Base-by-base conservation (phyloP, 2,329 filamentous ascomycete species). In the Nothophoma quercina region DNA sequence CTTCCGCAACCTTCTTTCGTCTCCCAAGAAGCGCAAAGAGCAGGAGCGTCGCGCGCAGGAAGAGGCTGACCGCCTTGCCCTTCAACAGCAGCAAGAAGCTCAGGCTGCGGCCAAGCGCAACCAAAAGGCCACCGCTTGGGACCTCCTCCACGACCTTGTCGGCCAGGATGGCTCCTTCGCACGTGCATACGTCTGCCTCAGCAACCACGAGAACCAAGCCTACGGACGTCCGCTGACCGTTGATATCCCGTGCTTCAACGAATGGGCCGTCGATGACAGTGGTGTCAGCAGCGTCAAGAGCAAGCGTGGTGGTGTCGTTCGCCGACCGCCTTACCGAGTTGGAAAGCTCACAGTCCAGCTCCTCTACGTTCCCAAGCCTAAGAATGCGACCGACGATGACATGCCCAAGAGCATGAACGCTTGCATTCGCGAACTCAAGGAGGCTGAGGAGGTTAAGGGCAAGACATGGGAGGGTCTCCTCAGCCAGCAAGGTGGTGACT, bases 391-490 rank as follows among this genome's bases (percentile, higher is more conserved):
- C 41, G 95, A 98, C 60, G 93, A 97, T 13, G 93, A 98, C 63
- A 97, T 99, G 91, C 95, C 95, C 47, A 98, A 98, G 86, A 97
- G 93, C 79, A 96, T 99, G 93, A 96, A 95, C 75, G 90, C 91
- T 34, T 96, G 92, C 74, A 89, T 98, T 64, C 85, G 95, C 15
- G 95, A 98, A 78, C 87, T 99, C 77, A 91, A 89, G 75, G 91
- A 93, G 44, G 92, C 93, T 2, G 92, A 96, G 72, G 89, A 90
- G 72, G 83, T 90, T 56, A 84, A 89, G 57, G 83, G 88, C 40
- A 86, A 89, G 57, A 88, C 86, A 64, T 96, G 85, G 81, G 93
- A 99, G 75, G 93, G 95, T 23, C 87, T 89, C 68, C 79, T 99
- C 54, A 97, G 93, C 73, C 95, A 99, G 73, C 95, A 99, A 77